Evolutionary conservation across 768 basidiomycete species (phyloP).

Genomic region (Pleurotus cornucopiae): DNA sequence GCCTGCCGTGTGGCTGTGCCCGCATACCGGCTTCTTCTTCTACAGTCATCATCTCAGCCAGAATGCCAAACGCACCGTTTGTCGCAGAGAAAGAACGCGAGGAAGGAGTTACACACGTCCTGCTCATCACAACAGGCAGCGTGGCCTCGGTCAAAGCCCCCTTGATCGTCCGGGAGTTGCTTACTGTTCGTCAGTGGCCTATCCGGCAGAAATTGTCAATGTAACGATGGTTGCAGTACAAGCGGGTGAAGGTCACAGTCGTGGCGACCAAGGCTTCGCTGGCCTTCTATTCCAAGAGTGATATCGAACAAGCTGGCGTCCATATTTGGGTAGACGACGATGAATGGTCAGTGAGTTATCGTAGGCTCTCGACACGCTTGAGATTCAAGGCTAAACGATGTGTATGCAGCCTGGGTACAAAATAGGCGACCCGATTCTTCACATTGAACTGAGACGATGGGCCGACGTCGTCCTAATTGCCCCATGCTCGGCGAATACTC

Average conservation of each 20-base stretch:
- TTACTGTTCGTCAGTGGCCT: conserved; percentile 35
- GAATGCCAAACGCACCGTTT: conserved; percentile 21
- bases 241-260: conserved; percentile 74
- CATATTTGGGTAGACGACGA: conserved; percentile 87
- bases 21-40: too few relatives aligned
- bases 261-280: conserved; percentile 77
- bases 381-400: neutral
- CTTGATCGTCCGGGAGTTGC: conserved; percentile 76
- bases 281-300: conserved; percentile 63
- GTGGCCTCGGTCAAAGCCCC: conserved; percentile 95
- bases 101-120: conserved; percentile 53
- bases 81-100: conserved; percentile 36
- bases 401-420: conserved; percentile 56
- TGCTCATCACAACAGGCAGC: conserved; percentile 89
- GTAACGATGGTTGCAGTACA: conserved; percentile 44
- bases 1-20: too few relatives aligned
- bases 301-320: conserved; percentile 47
- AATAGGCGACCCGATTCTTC: conserved; percentile 89
- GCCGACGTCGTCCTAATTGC: conserved; percentile 93
- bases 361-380: neutral
- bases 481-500: conserved; percentile 95
- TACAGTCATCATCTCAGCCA: too few relatives aligned
- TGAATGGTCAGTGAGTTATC: conserved; percentile 79
- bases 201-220: neutral
- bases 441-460: conserved; percentile 94